Percentiles rank a stretch among this genome's conserved stretches.
phyloP scores from a whole-genome alignment of 2,329 filamentous ascomycete genomes.

The Calonectria hawksworthii region DNA sequence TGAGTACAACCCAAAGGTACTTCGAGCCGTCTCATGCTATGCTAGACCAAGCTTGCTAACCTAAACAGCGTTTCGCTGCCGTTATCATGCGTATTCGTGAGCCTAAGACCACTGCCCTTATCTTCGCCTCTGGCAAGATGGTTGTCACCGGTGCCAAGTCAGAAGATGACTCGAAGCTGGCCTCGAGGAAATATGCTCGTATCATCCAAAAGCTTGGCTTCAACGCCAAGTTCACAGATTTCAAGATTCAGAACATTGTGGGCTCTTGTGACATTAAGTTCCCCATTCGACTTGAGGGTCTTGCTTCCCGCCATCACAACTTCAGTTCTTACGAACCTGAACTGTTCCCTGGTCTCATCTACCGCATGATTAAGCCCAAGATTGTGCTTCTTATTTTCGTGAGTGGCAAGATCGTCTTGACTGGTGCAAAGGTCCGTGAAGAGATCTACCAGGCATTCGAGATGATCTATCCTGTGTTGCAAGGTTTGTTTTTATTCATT shows the following conservation, averaged over 20 bases:
- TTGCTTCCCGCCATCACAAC: constrained; percentile 97
- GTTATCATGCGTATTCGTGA: constrained; percentile 99
- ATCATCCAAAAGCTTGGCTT: constrained; percentile 99
- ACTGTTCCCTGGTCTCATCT: constrained; percentile 98
- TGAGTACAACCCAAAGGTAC: constrained; percentile 98
- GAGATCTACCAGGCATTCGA: constrained; percentile 98
- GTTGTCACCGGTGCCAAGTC: constrained; percentile 98
- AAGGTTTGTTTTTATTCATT: constrained; percentile 69
- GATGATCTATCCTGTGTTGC: constrained; percentile 96
- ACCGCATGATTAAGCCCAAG: constrained; percentile 99
- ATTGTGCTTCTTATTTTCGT: constrained; percentile 98
- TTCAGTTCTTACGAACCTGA: constrained; percentile 99
- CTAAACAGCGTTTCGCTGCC: constrained; percentile 89
- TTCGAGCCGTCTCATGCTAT: constrained; percentile 48
- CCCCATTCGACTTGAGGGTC: constrained; percentile 94
- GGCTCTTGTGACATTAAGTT: constrained; percentile 99
- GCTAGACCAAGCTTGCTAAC: constrained; percentile 49
- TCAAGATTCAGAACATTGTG: constrained; percentile 99
- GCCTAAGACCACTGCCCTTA: constrained; percentile 97
- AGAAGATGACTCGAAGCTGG: constrained; percentile 97
- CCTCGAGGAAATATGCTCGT: constrained; percentile 96
- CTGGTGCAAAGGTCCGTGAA: constrained; percentile 96
- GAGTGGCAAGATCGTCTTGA: constrained; percentile 97
- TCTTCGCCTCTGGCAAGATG: constrained; percentile 99
- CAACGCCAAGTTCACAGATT: constrained; percentile 99